A percentile compares a stretch with the other conserved stretches of the same genome.
phyloP scores from a whole-genome alignment of 225 moss, liverwort and hornwort species.

The Sphagnum tenellum region DNA sequence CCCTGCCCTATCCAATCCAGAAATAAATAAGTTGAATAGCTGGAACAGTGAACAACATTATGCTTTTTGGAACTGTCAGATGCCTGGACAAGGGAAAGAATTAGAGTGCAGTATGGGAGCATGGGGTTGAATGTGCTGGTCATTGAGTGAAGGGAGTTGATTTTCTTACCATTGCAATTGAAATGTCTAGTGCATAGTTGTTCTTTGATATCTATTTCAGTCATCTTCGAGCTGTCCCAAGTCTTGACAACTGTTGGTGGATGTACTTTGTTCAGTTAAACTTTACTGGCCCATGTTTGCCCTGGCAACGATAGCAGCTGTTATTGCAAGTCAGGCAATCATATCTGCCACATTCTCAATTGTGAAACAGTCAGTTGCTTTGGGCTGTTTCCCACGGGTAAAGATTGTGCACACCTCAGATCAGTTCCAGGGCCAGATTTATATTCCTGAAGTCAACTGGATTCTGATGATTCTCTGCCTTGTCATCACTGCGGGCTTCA shows the following conservation, averaged over 20 bases:
- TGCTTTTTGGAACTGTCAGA: too few species aligned
- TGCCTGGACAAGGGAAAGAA: too few species aligned
- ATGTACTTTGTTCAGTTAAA: constrained; percentile 24
- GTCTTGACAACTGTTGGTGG: not conserved
- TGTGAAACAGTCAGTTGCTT: constrained; percentile 64
- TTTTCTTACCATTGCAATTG: too few species aligned
- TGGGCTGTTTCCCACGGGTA: constrained; percentile 88
- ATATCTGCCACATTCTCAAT: constrained; percentile 99
- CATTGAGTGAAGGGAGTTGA: too few species aligned
- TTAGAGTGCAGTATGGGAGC: too few species aligned
- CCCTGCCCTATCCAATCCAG: too few species aligned
- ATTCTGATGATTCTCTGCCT: constrained; percentile 78
- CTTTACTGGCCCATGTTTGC: constrained; percentile 92
- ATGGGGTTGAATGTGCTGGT: too few species aligned
- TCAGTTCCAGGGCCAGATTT: constrained; percentile 71
- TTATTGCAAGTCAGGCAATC: constrained; percentile 94
- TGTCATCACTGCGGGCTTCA: constrained; percentile 71
- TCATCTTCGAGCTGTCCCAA: not conserved
- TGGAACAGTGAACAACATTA: too few species aligned
- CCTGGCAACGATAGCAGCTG: constrained; percentile 70
- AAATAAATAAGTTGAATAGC: too few species aligned
- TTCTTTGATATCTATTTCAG: too few species aligned
- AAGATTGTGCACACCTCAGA: constrained; percentile 83
- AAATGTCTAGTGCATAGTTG: too few species aligned
- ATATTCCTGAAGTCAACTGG: constrained; percentile 93